Evolutionary conservation across 1,139 yeast species (phyloP), one percentile per base, ranked within the genome.

Genomic region (Debaryomyces singareniensis): DNA sequence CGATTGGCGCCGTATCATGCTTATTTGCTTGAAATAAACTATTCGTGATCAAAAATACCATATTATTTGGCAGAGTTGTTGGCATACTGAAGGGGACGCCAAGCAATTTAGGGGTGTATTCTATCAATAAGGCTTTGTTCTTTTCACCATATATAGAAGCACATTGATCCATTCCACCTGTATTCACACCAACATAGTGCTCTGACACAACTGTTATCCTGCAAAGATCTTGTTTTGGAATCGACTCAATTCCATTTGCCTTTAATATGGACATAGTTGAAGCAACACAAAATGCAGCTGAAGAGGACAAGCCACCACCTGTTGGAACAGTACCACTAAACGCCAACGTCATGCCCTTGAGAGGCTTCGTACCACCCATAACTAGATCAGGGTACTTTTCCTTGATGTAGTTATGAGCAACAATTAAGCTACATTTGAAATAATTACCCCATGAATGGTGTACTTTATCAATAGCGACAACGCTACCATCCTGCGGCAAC

Each of bases 121-220:
- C 74, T 26, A 80, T 76, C 39, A 72, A 66, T 36, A 80, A 52
- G 2, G 81, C 82, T 41, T 78, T 74, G 36, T 65, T 68, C 26
- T 55, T 59, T 42, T 71, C 75, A n/a, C 87, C 87, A 43, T 71
- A 78, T 15, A 80, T 68, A 2, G 82, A 72, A 3, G 89, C 87
- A 38, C 81, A 69, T 54, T 80, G 89, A 49, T 80, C 89, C 83
- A 80, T 73, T 26, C 89, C 89, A 15, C 89, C 89, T 26, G 79
- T 75, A 48, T 78, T 79, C 32, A 80, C 81, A 15, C 89, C 89
- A 26, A 80, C 75, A 34, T 74, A 76, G 53, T 79, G 85, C 47
- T 80, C 89, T 29, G 80, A 74, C 13, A 74, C 78, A 32, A 76
- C 79, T 9, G 86, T 76, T 33, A 80, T 74, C 37, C 60, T 56